These are phyloP conservation scores for Leishmania tarentolae DNA, from an alignment of 208 protist species.

Conservation along the genomic window DNA sequence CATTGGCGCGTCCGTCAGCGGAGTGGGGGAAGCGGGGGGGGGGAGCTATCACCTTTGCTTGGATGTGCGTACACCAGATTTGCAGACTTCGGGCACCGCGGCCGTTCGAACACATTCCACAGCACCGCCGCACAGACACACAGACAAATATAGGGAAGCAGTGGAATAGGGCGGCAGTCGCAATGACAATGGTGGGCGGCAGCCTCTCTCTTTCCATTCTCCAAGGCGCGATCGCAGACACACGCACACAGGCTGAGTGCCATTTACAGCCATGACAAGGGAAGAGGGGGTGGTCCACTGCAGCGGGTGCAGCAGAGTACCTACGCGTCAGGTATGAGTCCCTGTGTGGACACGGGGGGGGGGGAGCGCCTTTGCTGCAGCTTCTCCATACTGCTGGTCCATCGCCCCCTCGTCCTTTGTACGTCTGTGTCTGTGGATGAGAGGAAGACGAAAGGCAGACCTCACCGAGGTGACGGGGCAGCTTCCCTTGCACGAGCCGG, in stretches of 20 bases:
- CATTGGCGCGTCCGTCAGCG: background rate
- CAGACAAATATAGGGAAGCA: background rate
- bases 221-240: background rate
- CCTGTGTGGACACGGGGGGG: background rate
- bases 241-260: background rate
- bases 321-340: background rate
- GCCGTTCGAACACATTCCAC: background rate
- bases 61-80: background rate
- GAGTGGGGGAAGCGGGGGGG: background rate
- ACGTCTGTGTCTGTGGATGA: background rate
- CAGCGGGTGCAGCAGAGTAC: background rate
- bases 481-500: too few relatives aligned
- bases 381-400: conserved; percentile 9
- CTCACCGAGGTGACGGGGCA: too few relatives aligned
- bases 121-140: background rate
- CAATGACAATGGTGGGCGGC: background rate
- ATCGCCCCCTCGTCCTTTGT: background rate
- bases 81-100: background rate
- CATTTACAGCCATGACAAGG: background rate
- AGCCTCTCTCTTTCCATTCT: background rate
- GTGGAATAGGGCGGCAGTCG: too few relatives aligned
- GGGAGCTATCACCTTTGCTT: background rate
- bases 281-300: too few relatives aligned
- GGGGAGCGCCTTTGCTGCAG: background rate
- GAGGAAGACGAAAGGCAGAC: too few relatives aligned